Evolutionary conservation across 2,329 filamentous ascomycete species (phyloP).

Genomic region (Colletotrichum cordylinicola): DNA sequence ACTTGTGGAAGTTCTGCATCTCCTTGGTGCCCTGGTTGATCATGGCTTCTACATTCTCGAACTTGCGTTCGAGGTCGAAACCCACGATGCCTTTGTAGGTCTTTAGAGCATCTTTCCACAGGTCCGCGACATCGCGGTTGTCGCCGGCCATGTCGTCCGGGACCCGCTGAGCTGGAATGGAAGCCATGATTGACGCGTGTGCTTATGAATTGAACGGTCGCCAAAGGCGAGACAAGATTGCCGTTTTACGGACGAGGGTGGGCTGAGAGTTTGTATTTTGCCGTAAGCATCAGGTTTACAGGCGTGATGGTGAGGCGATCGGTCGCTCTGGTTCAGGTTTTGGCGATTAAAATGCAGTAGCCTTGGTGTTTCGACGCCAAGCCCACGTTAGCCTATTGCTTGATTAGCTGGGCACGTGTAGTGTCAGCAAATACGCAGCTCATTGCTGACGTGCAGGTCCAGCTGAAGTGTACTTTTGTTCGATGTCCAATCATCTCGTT

Average conservation of each 20-base stretch:
- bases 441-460: background rate
- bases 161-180: background rate
- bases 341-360: background rate
- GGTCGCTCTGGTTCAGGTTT: too few relatives aligned
- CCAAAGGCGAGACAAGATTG: too few relatives aligned
- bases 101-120: constrained; percentile 37
- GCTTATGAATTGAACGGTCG: too few relatives aligned
- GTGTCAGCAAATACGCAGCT: background rate
- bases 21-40: constrained; percentile 26
- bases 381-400: background rate
- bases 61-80: constrained; percentile 34
- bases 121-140: constrained; percentile 32
- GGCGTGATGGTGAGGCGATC: too few relatives aligned
- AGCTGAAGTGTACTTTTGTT: background rate
- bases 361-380: background rate
- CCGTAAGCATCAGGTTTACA: too few relatives aligned
- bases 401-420: background rate
- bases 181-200: too few relatives aligned
- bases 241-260: too few relatives aligned
- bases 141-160: constrained; percentile 26
- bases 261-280: too few relatives aligned
- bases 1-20: constrained; percentile 37
- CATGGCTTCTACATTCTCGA: constrained; percentile 31
- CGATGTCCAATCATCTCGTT: too few relatives aligned
- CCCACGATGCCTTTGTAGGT: constrained; percentile 37